Percentiles rank a stretch among this genome's conserved stretches.
phyloP scores from a whole-genome alignment of 495 filamentous ascomycete species.

The Hypomontagnella monticulosa region DNA sequence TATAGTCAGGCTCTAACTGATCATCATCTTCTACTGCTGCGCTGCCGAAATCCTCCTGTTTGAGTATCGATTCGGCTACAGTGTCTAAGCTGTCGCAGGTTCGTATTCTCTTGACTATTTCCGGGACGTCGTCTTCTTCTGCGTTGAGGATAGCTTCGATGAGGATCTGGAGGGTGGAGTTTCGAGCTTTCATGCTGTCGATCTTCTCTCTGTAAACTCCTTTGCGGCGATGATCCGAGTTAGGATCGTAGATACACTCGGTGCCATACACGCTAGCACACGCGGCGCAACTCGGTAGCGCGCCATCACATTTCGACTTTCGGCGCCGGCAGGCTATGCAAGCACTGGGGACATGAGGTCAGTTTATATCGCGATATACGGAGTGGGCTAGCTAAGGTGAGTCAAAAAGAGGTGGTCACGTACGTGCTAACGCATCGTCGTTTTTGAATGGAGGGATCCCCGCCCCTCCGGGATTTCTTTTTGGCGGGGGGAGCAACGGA shows the following conservation, averaged over 20 bases:
- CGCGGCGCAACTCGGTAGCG: slow-evolving; percentile 89
- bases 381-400: background rate
- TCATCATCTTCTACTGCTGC: slow-evolving; percentile 56
- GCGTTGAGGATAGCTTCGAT: slow-evolving; percentile 94
- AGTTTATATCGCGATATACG: slow-evolving; percentile 12
- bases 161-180: slow-evolving; percentile 88
- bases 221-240: slow-evolving; percentile 93
- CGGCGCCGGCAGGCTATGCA: slow-evolving; percentile 91
- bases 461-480: slow-evolving; percentile 62
- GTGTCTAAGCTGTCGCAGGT: slow-evolving; percentile 91
- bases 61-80: slow-evolving; percentile 82
- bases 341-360: slow-evolving; percentile 54
- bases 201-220: slow-evolving; percentile 96
- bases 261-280: slow-evolving; percentile 96
- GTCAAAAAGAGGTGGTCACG: slow-evolving; percentile 20
- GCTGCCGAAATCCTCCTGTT: slow-evolving; percentile 55
- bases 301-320: slow-evolving; percentile 96
- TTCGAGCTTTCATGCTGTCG: slow-evolving; percentile 85
- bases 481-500: slow-evolving; percentile 45
- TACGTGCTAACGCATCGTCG: slow-evolving; percentile 87
- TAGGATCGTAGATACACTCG: slow-evolving; percentile 92
- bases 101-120: slow-evolving; percentile 84
- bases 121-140: slow-evolving; percentile 81
- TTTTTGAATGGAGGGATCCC: slow-evolving; percentile 68
- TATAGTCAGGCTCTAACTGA: slow-evolving; percentile 50